phyloP scores from a whole-genome alignment of 352 stramenopile species.

The Lagenidium giganteum region DNA sequence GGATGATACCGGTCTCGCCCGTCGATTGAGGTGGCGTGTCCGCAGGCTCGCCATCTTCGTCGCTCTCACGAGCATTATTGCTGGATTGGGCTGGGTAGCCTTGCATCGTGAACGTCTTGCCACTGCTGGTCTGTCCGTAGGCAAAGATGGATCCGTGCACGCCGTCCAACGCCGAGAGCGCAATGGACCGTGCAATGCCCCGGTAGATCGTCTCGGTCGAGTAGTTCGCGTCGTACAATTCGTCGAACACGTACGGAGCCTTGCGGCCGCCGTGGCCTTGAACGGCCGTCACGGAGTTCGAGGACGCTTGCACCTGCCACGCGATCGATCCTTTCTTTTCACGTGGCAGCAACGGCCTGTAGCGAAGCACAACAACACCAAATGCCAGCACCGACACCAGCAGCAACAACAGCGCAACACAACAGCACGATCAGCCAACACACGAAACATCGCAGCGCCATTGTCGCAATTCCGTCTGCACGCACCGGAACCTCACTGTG shows the following conservation, averaged over 20 bases:
- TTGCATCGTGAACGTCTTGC: conserved; percentile 45
- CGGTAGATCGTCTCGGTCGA: conserved; percentile 25
- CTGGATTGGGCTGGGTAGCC: conserved; percentile 17
- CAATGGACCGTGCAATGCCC: conserved; percentile 4
- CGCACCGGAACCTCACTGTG: conserved; percentile 28
- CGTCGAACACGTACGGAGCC: conserved; percentile 43
- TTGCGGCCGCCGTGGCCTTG: conserved; percentile 11
- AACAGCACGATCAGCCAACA: no score
- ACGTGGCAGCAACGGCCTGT: conserved; percentile 19
- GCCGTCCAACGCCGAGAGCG: conserved; percentile 3
- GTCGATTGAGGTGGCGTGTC: conserved; percentile 74
- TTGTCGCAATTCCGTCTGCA: no score
- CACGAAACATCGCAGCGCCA: no score
- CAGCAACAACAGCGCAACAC: no score
- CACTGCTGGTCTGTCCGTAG: conserved; percentile 39
- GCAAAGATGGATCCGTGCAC: conserved; percentile 33
- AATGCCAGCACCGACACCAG: no score
- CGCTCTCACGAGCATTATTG: conserved; percentile 2
- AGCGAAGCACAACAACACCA: no score
- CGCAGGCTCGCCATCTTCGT: conserved; percentile 26
- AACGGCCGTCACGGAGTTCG: conserved; percentile 23
- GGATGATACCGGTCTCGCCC: conserved; percentile 29
- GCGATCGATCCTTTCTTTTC: conserved; percentile 24
- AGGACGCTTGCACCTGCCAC: conserved; percentile 28
- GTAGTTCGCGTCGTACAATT: conserved; percentile 36